These are phyloP conservation scores for Apiospora malaysiana DNA, from an alignment of 2,329 filamentous ascomycete species.

Conservation along the genomic window DNA sequence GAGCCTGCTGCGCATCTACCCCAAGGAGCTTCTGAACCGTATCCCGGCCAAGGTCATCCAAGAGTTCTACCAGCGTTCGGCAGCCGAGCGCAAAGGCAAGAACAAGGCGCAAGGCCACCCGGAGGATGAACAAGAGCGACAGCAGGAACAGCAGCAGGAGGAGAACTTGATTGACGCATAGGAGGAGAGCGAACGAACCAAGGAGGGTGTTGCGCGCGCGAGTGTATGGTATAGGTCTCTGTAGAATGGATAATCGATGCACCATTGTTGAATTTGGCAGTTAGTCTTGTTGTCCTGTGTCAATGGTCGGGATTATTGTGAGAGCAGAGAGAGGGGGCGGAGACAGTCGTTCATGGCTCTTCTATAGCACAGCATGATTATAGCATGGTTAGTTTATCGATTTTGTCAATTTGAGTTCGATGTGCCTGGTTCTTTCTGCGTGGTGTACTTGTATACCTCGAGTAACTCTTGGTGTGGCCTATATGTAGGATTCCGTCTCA, in stretches of 20 bases:
- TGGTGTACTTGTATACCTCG: background rate
- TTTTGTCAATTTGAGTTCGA: background rate
- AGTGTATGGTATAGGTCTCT: slow-evolving; percentile 19
- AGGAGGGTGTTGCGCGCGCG: background rate
- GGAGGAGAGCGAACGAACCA: slow-evolving; percentile 25
- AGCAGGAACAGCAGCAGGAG: slow-evolving; percentile 53
- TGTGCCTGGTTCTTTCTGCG: too few relatives aligned
- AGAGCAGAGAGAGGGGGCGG: background rate
- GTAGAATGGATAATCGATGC: slow-evolving; percentile 21
- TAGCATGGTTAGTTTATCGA: background rate
- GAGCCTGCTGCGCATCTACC: slow-evolving; percentile 95
- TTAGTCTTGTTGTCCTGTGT: background rate
- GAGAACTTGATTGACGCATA: slow-evolving; percentile 68
- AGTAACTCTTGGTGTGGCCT: background rate
- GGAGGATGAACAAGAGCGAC: slow-evolving; percentile 39
- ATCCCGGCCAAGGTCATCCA: slow-evolving; percentile 83
- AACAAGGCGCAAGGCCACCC: slow-evolving; percentile 44
- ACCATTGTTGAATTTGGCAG: slow-evolving; percentile 2
- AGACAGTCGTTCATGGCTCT: background rate
- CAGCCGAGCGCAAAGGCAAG: slow-evolving; percentile 68
- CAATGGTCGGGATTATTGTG: background rate
- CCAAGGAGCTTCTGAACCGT: slow-evolving; percentile 97
- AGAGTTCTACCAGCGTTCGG: slow-evolving; percentile 78
- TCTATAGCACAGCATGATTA: background rate
- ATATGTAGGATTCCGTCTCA: background rate